These are phyloP conservation scores for Amanita molliuscula DNA, from an alignment of 768 basidiomycete genomes.

Conservation along the genomic window DNA sequence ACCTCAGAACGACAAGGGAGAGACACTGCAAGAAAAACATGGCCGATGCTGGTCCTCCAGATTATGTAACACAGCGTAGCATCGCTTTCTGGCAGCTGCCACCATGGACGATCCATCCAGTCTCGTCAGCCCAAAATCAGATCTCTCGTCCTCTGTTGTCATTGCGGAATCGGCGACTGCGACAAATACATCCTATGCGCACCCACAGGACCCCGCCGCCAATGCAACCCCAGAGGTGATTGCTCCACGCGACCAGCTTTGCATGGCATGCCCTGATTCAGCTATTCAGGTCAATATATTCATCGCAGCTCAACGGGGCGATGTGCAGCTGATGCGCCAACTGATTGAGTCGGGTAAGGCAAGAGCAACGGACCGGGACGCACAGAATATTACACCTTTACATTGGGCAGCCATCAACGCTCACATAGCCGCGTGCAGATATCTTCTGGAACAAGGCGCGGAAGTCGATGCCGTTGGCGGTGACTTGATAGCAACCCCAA, in stretches of 20 bases:
- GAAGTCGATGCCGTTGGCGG: constrained; percentile 93
- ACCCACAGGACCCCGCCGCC: constrained; percentile 23
- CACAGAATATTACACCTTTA: constrained; percentile 87
- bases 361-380: constrained; percentile 69
- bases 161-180: constrained; percentile 35
- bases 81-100: background rate
- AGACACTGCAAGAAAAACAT: background rate
- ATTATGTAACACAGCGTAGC: background rate
- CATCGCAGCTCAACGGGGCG: constrained; percentile 81
- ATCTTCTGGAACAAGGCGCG: constrained; percentile 84
- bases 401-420: constrained; percentile 99
- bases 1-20: background rate
- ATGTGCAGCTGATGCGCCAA: constrained; percentile 49
- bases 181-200: constrained; percentile 36
- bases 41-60: background rate
- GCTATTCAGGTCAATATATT: constrained; percentile 55
- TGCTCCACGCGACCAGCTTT: constrained; percentile 2
- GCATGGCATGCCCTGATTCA: background rate
- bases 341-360: constrained; percentile 67
- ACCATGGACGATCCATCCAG: constrained; percentile 26
- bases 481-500: constrained; percentile 86
- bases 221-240: constrained; percentile 29
- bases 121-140: constrained; percentile 36
- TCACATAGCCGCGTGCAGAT: constrained; percentile 80
- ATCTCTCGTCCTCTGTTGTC: constrained; percentile 38